These are phyloP conservation scores for Saxophila tyrrhenica DNA, from an alignment of 495 filamentous ascomycete species.

Conservation along the genomic window DNA sequence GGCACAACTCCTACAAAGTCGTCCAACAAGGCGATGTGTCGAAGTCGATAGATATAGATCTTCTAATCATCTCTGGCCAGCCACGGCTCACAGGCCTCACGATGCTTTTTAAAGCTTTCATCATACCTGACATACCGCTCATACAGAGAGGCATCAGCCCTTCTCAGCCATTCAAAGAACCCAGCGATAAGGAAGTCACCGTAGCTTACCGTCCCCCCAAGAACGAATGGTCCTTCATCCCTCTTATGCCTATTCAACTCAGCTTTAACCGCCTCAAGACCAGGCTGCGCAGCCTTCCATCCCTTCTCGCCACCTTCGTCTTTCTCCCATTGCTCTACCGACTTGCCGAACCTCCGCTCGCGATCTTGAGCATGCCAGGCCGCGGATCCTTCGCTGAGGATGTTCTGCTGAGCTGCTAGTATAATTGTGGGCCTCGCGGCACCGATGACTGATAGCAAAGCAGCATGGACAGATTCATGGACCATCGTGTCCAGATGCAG, in stretches of 20 bases:
- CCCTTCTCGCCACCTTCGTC: slow-evolving; percentile 30
- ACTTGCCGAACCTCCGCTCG: slow-evolving; percentile 29
- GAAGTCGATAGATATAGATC: background rate
- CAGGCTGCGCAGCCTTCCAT: slow-evolving; percentile 29
- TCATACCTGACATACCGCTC: slow-evolving; percentile 14
- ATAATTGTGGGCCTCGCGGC: slow-evolving; percentile 25
- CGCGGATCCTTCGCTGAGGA: slow-evolving; percentile 32
- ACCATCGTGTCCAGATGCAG: slow-evolving; percentile 38
- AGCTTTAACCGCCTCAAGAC: slow-evolving; percentile 31
- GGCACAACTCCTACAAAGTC: too few species aligned
- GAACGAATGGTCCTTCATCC: slow-evolving; percentile 40
- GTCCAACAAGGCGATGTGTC: too few species aligned
- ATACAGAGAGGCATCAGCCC: slow-evolving; percentile 17
- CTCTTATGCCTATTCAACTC: slow-evolving; percentile 33
- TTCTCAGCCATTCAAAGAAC: slow-evolving; percentile 26
- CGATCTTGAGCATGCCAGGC: slow-evolving; percentile 37
- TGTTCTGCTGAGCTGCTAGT: slow-evolving; percentile 23
- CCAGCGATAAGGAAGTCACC: slow-evolving; percentile 30
- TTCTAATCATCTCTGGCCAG: slow-evolving; percentile 16
- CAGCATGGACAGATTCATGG: slow-evolving; percentile 24
- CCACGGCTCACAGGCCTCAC: slow-evolving; percentile 20
- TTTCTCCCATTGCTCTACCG: slow-evolving; percentile 30
- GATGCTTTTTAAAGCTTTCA: slow-evolving; percentile 13
- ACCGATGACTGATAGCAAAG: slow-evolving; percentile 13
- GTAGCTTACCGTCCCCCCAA: slow-evolving; percentile 27